Evolutionary conservation across 768 basidiomycete species (phyloP), one percentile per base, ranked within the genome.

Genomic region (Russula virescens): DNA sequence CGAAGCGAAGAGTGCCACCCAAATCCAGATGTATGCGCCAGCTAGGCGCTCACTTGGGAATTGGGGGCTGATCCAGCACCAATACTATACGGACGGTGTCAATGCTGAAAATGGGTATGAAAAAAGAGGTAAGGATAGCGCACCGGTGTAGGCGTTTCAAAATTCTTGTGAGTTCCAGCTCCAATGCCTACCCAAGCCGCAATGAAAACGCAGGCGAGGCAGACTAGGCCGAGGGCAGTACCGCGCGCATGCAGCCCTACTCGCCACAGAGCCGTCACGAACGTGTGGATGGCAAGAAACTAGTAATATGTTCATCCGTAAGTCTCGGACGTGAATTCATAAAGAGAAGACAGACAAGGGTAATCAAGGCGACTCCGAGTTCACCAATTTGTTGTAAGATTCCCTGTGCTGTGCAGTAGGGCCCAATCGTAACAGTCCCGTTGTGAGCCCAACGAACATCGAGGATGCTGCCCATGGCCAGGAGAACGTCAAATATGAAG

Each of bases 331-430:
- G 9, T 0, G 19, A 38, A 26, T 23, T 5, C 3, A 2, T 2
- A 14, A 25, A 8, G 7, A 11, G 35, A 26, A 3, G 2, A 26
- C 49, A 21, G 13, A 66, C 73, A 64, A 79, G 69, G 34, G 76
- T 80, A 2, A 74, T 73, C 51, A 79, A 71, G 4, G 76, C 77
- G 6, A 74, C 76, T 26, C 72, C 74, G 8, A 77, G 74, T 55
- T 80, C 79, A 18, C 79, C 77, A 1, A 78, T 48, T 58, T 78
- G 75, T 59, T 77, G 73, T 4, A 79, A 63, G 45, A 74, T 68
- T 21, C 76, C 75, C 69, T 79, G 77, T 2, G 75, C 71, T 9
- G 71, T 69, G 61, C 77, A 79, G 57, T 71, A 78, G 0, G 52
- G 19, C 14, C 76, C 75, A 1, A 65, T 68, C 45, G 70, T 65